phyloP scores from a whole-genome alignment of 2,329 filamentous ascomycete species.

The Colletotrichum sp. region DNA sequence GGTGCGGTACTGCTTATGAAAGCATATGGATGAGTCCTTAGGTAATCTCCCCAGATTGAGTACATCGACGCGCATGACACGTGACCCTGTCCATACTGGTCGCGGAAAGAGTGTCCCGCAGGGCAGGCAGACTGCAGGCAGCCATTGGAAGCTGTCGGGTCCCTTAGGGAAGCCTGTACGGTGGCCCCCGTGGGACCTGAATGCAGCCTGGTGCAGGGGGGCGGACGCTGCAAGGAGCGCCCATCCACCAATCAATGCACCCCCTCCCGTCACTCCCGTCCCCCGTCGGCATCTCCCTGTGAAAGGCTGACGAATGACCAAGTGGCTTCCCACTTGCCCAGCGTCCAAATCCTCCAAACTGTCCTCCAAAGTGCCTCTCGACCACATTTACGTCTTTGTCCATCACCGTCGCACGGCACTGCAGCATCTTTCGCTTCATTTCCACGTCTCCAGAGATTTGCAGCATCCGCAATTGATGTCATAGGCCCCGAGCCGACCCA shows the following conservation, averaged over 20 bases:
- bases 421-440: background rate
- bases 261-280: conserved; percentile 3
- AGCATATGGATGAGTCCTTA: background rate
- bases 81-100: background rate
- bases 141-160: background rate
- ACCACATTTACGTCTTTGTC: background rate
- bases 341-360: background rate
- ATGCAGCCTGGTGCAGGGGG: background rate
- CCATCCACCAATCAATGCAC: conserved; percentile 16
- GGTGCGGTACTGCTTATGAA: background rate
- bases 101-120: background rate
- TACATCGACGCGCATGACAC: background rate
- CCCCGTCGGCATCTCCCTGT: conserved; percentile 10
- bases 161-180: background rate
- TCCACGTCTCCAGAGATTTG: background rate
- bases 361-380: background rate
- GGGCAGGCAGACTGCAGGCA: background rate
- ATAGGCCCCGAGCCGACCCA: background rate
- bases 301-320: conserved; percentile 19
- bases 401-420: background rate
- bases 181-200: background rate
- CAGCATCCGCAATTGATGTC: conserved; percentile 6
- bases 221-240: conserved; percentile 8
- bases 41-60: background rate
- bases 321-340: background rate